Evolutionary conservation across 257 asterid species (phyloP).

Genomic region (Agastache rugosa): DNA sequence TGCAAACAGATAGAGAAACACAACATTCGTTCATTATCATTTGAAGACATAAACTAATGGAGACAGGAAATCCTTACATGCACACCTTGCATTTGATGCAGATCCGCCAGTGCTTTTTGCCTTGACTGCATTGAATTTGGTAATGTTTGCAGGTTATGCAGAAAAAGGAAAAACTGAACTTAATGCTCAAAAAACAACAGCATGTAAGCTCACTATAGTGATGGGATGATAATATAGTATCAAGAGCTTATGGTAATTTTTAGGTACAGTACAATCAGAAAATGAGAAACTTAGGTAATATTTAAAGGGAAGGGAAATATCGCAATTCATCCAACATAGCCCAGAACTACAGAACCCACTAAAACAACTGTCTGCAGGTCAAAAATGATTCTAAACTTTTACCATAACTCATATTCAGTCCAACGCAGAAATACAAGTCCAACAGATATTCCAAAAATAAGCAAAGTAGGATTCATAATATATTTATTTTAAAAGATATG

Average conservation of each 20-base stretch:
- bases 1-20: slow-evolving; percentile 2
- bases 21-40: slow-evolving; percentile 13
- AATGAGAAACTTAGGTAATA: slow-evolving; percentile 19
- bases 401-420: slow-evolving; percentile 9
- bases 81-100: slow-evolving; percentile 86
- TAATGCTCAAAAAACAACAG: slow-evolving; percentile 11
- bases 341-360: slow-evolving; percentile 21
- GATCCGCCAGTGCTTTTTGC: slow-evolving; percentile 86
- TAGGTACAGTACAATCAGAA: background rate
- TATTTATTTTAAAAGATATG: background rate
- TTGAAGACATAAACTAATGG: slow-evolving; percentile 18
- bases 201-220: background rate
- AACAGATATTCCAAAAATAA: background rate
- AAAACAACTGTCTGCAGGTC: background rate
- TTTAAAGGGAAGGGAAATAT: background rate
- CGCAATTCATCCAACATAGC: background rate
- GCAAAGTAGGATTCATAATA: background rate
- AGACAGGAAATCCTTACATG: slow-evolving; percentile 64
- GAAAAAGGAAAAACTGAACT: slow-evolving; percentile 18
- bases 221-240: slow-evolving; percentile 23
- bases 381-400: background rate
- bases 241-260: slow-evolving; percentile 2
- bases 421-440: background rate
- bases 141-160: slow-evolving; percentile 32
- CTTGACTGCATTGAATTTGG: slow-evolving; percentile 78